phyloP scores from a whole-genome alignment of 1,139 yeast genomes.

The Nakaseomyces bracarensis region DNA sequence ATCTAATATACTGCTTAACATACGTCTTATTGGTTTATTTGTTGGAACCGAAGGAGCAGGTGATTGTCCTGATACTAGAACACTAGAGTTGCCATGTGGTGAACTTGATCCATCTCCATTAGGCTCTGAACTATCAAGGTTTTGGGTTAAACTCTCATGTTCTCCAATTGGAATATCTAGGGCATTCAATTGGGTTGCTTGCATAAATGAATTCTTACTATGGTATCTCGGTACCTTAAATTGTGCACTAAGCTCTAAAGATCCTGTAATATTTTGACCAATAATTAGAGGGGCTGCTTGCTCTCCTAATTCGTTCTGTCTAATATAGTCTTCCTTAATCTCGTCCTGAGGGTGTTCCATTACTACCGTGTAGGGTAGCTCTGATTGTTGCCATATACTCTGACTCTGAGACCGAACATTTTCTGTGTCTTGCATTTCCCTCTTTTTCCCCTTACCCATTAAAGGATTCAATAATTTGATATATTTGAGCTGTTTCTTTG shows the following conservation, averaged over 20 bases:
- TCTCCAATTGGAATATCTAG: conserved; percentile 26
- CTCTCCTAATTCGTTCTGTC: conserved; percentile 23
- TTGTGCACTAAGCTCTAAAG: conserved; percentile 33
- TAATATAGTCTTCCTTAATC: conserved; percentile 21
- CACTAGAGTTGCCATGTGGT: conserved; percentile 9
- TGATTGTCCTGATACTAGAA: background rate
- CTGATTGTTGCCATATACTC: conserved; percentile 11
- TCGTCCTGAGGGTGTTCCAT: conserved; percentile 28
- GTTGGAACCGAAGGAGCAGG: conserved; percentile 13
- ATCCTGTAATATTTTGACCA: conserved; percentile 36
- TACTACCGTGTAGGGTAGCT: conserved; percentile 23
- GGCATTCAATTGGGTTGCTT: conserved; percentile 28
- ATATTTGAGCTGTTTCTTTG: conserved; percentile 14
- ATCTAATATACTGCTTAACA: conserved; percentile 21
- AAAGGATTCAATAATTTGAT: conserved; percentile 20
- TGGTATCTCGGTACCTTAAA: conserved; percentile 35
- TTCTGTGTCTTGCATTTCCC: conserved; percentile 10
- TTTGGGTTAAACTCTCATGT: conserved; percentile 7
- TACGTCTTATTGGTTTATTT: conserved; percentile 16
- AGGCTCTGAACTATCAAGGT: conserved; percentile 5
- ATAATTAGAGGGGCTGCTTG: conserved; percentile 28
- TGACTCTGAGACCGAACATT: background rate
- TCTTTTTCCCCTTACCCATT: conserved; percentile 9
- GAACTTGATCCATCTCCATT: conserved; percentile 2
- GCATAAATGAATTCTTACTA: conserved; percentile 27